Conservation (phyloP, 2,329 filamentous ascomycete genomes). For the Trichoderma afroharzianum region DNA sequence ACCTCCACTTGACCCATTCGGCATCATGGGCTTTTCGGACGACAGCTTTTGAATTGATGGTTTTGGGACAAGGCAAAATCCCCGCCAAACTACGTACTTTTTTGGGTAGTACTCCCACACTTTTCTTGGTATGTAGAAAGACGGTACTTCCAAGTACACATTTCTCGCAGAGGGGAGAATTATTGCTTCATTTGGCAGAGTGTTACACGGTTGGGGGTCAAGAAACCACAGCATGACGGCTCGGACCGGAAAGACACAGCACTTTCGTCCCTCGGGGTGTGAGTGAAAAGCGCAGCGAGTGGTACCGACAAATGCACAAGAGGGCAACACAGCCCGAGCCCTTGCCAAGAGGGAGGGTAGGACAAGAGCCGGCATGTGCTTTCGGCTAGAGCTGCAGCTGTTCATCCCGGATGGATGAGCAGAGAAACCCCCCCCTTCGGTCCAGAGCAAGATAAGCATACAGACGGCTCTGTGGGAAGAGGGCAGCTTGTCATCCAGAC, state of each 20-base stretch:
- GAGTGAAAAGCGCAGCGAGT: background rate
- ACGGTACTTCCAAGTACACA: background rate
- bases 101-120: background rate
- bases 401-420: background rate
- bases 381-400: background rate
- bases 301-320: background rate
- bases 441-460: background rate
- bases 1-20: constrained; percentile 3
- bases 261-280: background rate
- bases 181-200: background rate
- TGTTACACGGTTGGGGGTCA: background rate
- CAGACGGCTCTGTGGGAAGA: background rate
- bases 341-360: background rate
- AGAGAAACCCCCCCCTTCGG: background rate
- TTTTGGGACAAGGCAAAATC: background rate
- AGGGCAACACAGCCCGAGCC: background rate
- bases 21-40: background rate
- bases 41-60: background rate
- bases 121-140: background rate
- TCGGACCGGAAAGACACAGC: background rate
- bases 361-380: background rate
- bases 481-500: background rate
- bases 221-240: constrained; percentile 3
- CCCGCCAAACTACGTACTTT: background rate
- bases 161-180: background rate